Percentiles rank a stretch among this genome's conserved stretches.
These are phyloP conservation scores for Aspergillus aculeatus DNA, from an alignment of 2,329 filamentous ascomycete species.

Conservation along the genomic window DNA sequence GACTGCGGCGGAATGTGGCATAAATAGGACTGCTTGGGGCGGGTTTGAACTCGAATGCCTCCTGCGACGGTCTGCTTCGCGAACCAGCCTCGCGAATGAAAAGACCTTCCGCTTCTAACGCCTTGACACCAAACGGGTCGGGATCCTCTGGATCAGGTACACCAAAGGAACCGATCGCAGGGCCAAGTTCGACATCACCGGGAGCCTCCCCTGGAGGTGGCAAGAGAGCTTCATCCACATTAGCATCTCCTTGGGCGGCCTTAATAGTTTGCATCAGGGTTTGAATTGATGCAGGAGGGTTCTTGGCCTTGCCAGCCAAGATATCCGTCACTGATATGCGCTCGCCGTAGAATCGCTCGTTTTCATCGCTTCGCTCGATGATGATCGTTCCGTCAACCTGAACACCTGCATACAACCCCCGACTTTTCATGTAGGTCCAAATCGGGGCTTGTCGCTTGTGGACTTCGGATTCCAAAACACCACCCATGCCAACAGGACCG, in stretches of 20 bases:
- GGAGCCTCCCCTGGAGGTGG: constrained; percentile 69
- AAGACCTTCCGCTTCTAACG: constrained; percentile 77
- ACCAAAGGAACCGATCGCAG: constrained; percentile 60
- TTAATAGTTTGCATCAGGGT: constrained; percentile 79
- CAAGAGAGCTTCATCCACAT: constrained; percentile 69
- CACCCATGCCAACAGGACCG: constrained; percentile 75
- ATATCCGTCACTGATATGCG: constrained; percentile 63
- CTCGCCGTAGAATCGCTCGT: constrained; percentile 79
- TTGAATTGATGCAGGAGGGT: constrained; percentile 56
- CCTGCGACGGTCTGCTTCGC: constrained; percentile 69
- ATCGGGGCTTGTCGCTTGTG: constrained; percentile 69
- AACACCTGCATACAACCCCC: constrained; percentile 83
- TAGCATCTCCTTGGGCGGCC: constrained; percentile 77
- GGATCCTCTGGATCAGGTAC: constrained; percentile 77
- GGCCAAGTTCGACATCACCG: constrained; percentile 64
- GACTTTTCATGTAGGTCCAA: constrained; percentile 84
- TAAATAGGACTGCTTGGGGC: constrained; percentile 69
- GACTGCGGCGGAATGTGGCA: constrained; percentile 64
- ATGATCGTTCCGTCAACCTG: constrained; percentile 85
- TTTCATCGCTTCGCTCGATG: constrained; percentile 83
- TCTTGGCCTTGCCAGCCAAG: constrained; percentile 58
- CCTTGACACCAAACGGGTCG: constrained; percentile 87
- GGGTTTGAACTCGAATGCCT: constrained; percentile 79
- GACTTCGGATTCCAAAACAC: constrained; percentile 66
- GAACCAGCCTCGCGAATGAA: constrained; percentile 89